phyloP scores from a whole-genome alignment of 2,329 filamentous ascomycete genomes.

The Lecanicillium sp. region DNA sequence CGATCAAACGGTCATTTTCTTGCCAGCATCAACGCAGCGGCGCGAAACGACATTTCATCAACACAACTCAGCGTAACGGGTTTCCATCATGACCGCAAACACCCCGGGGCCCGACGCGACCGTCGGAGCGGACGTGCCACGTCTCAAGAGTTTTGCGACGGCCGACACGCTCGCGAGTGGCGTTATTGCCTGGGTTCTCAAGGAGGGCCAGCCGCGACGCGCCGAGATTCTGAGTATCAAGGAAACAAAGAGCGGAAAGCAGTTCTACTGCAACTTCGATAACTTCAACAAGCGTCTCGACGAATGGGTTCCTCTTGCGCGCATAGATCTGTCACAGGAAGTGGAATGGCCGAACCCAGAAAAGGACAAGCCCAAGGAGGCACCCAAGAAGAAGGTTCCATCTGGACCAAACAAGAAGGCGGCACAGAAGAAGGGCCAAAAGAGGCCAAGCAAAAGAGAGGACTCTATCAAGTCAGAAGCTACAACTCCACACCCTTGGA shows the following conservation, averaged over 20 bases:
- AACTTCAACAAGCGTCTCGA: conserved; percentile 85
- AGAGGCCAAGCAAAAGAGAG: conserved; percentile 46
- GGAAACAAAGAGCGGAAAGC: conserved; percentile 77
- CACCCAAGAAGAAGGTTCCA: conserved; percentile 64
- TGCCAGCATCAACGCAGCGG: background rate
- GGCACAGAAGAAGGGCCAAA: conserved; percentile 50
- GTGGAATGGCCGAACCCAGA: conserved; percentile 96
- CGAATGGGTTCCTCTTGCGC: conserved; percentile 80
- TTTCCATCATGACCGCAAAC: conserved; percentile 45
- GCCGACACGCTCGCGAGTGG: conserved; percentile 65
- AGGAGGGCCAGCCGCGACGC: conserved; percentile 78
- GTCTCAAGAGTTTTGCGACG: conserved; percentile 74
- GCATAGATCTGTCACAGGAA: conserved; percentile 81
- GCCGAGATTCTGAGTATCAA: conserved; percentile 95
- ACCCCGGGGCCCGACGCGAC: conserved; percentile 41
- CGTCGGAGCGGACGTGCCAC: conserved; percentile 49
- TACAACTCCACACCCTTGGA: conserved; percentile 46
- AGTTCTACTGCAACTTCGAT: conserved; percentile 95
- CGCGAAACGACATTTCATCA: conserved; percentile 1
- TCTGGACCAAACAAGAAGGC: conserved; percentile 50
- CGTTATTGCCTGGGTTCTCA: conserved; percentile 54
- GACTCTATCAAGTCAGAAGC: conserved; percentile 46
- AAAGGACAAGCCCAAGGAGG: conserved; percentile 69
- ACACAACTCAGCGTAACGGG: background rate
- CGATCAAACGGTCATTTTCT: background rate